These are phyloP conservation scores for Boletus sp. DNA, from an alignment of 768 basidiomycete genomes.

Conservation along the genomic window DNA sequence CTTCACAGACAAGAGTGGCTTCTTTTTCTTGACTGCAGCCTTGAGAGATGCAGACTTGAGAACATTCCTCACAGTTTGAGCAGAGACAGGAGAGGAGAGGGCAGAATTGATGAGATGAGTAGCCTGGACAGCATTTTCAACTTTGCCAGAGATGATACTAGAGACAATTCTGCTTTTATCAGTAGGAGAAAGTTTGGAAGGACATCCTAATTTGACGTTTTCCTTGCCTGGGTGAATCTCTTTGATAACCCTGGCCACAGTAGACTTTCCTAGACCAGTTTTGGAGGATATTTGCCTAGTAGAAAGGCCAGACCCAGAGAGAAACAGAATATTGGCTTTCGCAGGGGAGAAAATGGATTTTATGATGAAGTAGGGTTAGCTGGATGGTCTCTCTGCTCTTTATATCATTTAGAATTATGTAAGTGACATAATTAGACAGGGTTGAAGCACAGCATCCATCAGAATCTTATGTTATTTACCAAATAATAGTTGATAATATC, in stretches of 20 bases:
- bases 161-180: too few relatives aligned
- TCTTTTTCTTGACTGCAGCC: background rate
- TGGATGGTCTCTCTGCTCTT: background rate
- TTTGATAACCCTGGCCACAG: background rate
- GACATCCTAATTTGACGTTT: background rate
- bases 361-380: background rate
- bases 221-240: background rate
- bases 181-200: background rate
- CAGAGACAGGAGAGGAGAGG: too few relatives aligned
- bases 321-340: background rate
- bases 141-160: too few relatives aligned
- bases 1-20: background rate
- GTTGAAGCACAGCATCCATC: too few relatives aligned
- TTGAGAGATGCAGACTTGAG: background rate
- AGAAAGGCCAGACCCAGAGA: background rate
- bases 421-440: too few relatives aligned
- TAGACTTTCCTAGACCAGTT: background rate
- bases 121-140: too few relatives aligned
- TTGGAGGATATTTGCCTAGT: background rate
- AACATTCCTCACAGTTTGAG: too few relatives aligned
- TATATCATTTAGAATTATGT: background rate
- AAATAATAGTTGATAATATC: too few relatives aligned
- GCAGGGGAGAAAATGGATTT: background rate
- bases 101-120: too few relatives aligned
- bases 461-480: too few relatives aligned